phyloP scores from a whole-genome alignment of 176 grass and related monocot species.

The Phyllostachys edulis region DNA sequence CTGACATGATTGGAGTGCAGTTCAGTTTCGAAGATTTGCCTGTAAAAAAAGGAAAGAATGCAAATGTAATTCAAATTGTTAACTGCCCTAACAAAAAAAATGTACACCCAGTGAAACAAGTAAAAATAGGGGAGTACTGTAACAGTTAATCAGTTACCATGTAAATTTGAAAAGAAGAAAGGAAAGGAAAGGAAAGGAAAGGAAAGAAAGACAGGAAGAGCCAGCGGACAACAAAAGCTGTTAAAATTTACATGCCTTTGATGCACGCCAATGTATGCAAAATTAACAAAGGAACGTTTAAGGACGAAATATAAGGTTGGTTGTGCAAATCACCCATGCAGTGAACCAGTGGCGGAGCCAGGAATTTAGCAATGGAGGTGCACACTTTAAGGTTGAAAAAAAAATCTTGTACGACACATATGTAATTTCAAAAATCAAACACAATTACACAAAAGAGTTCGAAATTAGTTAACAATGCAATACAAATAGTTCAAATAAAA shows the following conservation, averaged over 20 bases:
- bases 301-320: not conserved
- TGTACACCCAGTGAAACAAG: not conserved
- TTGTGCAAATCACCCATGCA: slow-evolving; percentile 1
- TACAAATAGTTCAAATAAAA: no score
- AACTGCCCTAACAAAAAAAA: not conserved
- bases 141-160: not conserved
- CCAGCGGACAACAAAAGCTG: not conserved
- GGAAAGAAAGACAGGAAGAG: not conserved
- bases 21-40: not conserved
- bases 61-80: not conserved
- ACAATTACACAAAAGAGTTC: no score
- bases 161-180: not conserved
- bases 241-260: not conserved
- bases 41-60: not conserved
- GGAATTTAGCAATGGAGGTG: no score
- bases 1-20: slow-evolving; percentile 43
- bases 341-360: no score
- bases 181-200: not conserved
- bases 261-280: not conserved
- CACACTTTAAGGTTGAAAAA: no score
- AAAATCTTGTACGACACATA: no score
- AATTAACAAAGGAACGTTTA: not conserved
- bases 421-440: no score
- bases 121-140: not conserved
- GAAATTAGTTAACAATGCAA: no score